Conservation (phyloP, 169 alveolate species). For the Plasmodium relictum region DNA sequence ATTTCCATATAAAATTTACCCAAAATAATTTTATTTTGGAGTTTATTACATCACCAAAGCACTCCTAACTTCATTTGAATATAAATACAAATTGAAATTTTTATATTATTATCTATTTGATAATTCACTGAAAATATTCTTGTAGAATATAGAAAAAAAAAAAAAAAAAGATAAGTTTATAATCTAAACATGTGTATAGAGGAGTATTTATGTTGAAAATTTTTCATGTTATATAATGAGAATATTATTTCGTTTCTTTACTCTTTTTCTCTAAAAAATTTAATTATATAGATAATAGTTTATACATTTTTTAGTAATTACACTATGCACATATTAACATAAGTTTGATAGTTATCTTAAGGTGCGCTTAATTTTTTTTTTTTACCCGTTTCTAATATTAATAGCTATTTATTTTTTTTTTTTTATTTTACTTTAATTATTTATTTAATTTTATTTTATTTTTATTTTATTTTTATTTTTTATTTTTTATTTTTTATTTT, state of each 20-base stretch:
- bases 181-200: not conserved
- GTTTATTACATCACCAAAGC: not conserved
- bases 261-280: not conserved
- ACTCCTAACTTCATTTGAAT: not conserved
- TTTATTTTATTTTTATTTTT: too few species aligned
- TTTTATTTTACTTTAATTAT: not conserved
- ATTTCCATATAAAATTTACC: too few species aligned
- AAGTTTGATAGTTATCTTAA: not conserved
- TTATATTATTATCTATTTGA: not conserved
- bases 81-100: not conserved
- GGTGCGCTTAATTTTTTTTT: not conserved
- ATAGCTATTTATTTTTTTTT: not conserved
- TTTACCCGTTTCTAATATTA: not conserved
- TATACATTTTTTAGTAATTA: not conserved
- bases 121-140: not conserved
- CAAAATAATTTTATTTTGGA: too few species aligned
- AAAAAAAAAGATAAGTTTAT: not conserved
- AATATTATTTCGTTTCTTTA: conserved; percentile 5
- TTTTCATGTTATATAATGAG: not conserved
- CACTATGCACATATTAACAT: not conserved
- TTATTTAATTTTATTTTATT: too few species aligned
- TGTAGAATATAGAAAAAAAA: not conserved
- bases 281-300: not conserved
- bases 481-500: not conserved
- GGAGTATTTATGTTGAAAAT: not conserved